Percentiles rank a stretch among this genome's conserved stretches.
Conservation (phyloP, 352 stramenopile species). For the Globisporangium paroecandrum region DNA sequence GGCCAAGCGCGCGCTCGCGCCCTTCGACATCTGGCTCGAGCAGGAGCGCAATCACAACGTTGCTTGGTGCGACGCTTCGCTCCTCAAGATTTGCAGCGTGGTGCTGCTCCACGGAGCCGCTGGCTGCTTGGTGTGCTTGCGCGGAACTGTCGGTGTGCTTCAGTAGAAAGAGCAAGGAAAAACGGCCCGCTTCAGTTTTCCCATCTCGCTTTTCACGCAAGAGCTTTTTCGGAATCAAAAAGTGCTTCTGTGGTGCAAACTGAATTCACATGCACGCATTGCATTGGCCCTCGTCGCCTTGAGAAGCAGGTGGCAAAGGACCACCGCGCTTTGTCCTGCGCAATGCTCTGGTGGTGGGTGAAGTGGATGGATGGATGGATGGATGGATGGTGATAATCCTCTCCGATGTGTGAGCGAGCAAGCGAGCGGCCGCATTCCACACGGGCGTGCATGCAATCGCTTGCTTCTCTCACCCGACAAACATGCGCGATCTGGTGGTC, state of each 20-base stretch:
- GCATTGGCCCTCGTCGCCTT: no score
- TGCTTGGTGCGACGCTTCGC: no score
- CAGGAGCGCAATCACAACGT: no score
- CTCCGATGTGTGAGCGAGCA: neutral
- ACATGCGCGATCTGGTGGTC: neutral
- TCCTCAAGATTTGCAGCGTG: neutral
- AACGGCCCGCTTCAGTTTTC: neutral
- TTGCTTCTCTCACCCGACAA: constrained; percentile 1
- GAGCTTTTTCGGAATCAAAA: no score
- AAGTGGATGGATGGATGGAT: neutral
- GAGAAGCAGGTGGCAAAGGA: no score
- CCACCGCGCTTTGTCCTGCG: no score
- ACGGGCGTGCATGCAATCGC: neutral
- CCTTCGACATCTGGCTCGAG: no score
- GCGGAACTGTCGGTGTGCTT: neutral
- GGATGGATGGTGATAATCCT: neutral
- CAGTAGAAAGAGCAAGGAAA: neutral
- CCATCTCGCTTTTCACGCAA: no score
- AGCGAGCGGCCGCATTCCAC: neutral
- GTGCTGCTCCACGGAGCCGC: neutral
- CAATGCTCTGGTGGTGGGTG: neutral
- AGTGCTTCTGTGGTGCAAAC: no score
- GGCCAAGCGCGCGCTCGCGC: no score
- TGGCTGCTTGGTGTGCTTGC: neutral
- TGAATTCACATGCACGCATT: no score